Base-by-base conservation (phyloP, 345 rosid species). In the Populus euphratica region DNA sequence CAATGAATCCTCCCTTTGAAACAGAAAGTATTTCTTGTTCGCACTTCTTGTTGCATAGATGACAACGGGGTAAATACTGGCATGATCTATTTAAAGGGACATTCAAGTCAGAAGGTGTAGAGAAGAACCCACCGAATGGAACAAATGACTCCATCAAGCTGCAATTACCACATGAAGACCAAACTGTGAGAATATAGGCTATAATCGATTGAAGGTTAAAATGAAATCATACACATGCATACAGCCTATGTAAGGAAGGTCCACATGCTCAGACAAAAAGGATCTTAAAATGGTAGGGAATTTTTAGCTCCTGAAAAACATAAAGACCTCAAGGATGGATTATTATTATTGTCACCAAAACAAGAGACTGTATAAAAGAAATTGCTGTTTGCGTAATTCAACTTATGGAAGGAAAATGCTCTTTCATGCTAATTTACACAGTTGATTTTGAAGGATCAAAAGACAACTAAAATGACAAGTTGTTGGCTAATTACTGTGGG, bases 111-210 rank as follows among this genome's bases (percentile, higher is more conserved):
- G 86, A 81, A 4, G 90, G 76, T 39, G 86, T 68, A 31, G 94
- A 77, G 80, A 92, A 90, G 83, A 90, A 86, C 47, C 97, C 94
- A 72, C 92, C 89, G 78, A 92, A 85, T 36, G 97, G 94, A 39
- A 92, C 90, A 78, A 90, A 90, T 0, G 97, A 92, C 75, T 85
- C 89, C 94, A 89, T 86, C 80, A 90, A 92, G 87, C 94, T 88
- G 94, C 52, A 82, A 79, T 76, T 21, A 54, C 62, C 71, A 73
- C 82, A 85, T 78, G 77, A 83, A 77, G 78, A 82, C 38, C 67
- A 68, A 80, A 84, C 83, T 75, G 86, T 82, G 81, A 84, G 88
- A 88, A 74, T 82, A 76, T 10, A 36, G 56, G 75, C 61, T 29
- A 41, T 8, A 29, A 73, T 62, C 20, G 35, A 80, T 68, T 35